These are phyloP conservation scores for Chlorella vulgaris DNA, from an alignment of 139 green algal species.

Conservation along the genomic window DNA sequence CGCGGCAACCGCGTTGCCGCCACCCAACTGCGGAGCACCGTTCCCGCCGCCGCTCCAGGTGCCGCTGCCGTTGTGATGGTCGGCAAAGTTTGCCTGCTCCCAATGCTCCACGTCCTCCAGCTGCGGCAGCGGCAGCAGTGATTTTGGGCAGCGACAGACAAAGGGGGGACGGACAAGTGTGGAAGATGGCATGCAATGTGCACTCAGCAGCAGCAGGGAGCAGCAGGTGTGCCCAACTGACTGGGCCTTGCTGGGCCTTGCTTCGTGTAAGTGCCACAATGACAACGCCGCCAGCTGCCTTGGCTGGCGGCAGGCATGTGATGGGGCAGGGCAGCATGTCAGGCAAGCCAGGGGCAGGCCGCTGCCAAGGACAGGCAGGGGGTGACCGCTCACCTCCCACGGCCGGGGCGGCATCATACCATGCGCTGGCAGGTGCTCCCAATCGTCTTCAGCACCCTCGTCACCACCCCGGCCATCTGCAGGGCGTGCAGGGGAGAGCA, in stretches of 20 bases:
- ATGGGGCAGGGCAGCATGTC: no score
- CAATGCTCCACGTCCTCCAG: slow-evolving; percentile 73
- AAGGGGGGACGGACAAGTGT: not conserved
- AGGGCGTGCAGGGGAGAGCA: no score
- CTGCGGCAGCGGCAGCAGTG: slow-evolving; percentile 44
- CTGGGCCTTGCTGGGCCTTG: no score
- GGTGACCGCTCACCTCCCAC: slow-evolving; percentile 21
- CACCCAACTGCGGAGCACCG: no score
- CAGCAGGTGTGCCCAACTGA: not conserved
- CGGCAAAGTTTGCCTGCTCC: slow-evolving; percentile 53
- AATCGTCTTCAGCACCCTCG: slow-evolving; percentile 57
- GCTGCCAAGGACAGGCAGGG: not conserved
- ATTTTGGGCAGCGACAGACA: not conserved
- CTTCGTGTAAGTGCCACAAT: no score
- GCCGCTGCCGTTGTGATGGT: not conserved
- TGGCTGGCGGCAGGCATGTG: no score
- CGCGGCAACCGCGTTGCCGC: no score
- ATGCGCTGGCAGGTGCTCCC: slow-evolving; percentile 53
- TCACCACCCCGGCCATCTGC: slow-evolving; percentile 1
- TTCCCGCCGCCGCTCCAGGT: no score
- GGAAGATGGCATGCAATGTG: not conserved
- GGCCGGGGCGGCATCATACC: slow-evolving; percentile 37
- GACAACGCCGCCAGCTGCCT: no score
- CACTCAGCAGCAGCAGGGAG: not conserved
- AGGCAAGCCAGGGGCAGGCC: no score